Conservation (phyloP, 352 stramenopile species). For the Aphanomyces cochlioides region DNA sequence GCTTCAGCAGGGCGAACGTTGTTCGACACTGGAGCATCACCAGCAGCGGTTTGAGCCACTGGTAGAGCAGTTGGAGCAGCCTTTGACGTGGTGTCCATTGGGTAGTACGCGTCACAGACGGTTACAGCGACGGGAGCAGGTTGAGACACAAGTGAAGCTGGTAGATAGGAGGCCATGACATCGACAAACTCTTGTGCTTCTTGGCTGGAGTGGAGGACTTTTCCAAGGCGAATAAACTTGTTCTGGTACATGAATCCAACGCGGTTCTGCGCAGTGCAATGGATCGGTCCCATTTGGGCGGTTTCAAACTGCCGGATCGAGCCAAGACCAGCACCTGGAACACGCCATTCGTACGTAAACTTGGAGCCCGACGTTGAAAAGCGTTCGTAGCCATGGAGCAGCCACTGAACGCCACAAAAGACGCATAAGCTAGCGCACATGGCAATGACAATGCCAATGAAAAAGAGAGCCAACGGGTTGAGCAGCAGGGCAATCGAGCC, state of each 20-base stretch:
- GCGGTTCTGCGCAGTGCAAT: neutral
- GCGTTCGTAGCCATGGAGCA: neutral
- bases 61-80: neutral
- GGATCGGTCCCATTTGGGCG: neutral
- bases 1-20: neutral
- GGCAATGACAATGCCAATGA: neutral
- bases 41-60: neutral
- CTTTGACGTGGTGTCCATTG: neutral
- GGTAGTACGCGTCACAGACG: conserved; percentile 1
- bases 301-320: neutral
- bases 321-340: neutral
- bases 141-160: neutral
- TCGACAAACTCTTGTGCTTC: neutral
- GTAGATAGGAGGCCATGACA: neutral
- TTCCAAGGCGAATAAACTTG: neutral
- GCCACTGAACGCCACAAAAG: neutral
- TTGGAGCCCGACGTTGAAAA: neutral
- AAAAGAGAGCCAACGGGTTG: neutral
- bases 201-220: neutral
- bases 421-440: neutral
- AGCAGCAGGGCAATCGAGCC: neutral
- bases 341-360: conserved; percentile 8
- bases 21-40: neutral
- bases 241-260: neutral
- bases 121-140: neutral